Conservation (phyloP, 2,329 filamentous ascomycete genomes). For the Pseudocercospora musae region DNA sequence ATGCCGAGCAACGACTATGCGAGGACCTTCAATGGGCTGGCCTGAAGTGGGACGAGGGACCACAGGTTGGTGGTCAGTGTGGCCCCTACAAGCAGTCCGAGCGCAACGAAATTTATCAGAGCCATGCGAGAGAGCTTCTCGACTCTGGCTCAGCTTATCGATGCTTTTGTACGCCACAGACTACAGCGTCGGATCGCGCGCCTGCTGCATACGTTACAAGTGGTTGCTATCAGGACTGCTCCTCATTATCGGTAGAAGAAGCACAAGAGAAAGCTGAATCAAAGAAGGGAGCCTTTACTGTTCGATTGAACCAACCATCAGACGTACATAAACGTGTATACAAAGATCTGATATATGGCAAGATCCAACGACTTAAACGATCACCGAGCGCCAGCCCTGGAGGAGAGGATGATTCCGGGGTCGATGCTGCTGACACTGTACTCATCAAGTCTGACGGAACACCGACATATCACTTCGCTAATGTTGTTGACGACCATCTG, state of each 20-base stretch:
- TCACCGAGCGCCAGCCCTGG: conserved; percentile 28
- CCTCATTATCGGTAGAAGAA: conserved; percentile 61
- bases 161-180: conserved; percentile 74
- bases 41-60: conserved; percentile 91
- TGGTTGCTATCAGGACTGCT: conserved; percentile 71
- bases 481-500: conserved; percentile 90
- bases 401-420: conserved; percentile 33
- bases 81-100: conserved; percentile 91
- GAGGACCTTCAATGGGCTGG: conserved; percentile 85
- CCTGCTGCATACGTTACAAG: conserved; percentile 57
- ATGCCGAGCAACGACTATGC: conserved; percentile 74
- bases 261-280: conserved; percentile 50
- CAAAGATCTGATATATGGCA: conserved; percentile 76
- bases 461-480: conserved; percentile 95
- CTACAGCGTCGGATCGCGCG: conserved; percentile 50
- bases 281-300: conserved; percentile 43
- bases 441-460: conserved; percentile 87
- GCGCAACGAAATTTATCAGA: conserved; percentile 67
- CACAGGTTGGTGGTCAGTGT: conserved; percentile 73
- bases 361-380: conserved; percentile 47
- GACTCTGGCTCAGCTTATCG: conserved; percentile 75
- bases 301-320: conserved; percentile 68
- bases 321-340: conserved; percentile 58
- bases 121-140: conserved; percentile 68
- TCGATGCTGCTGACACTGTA: conserved; percentile 75